Evolutionary conservation across 2,329 filamentous ascomycete species (phyloP), one percentile per base, ranked within the genome.

Genomic region (Stylonectria norvegica): DNA sequence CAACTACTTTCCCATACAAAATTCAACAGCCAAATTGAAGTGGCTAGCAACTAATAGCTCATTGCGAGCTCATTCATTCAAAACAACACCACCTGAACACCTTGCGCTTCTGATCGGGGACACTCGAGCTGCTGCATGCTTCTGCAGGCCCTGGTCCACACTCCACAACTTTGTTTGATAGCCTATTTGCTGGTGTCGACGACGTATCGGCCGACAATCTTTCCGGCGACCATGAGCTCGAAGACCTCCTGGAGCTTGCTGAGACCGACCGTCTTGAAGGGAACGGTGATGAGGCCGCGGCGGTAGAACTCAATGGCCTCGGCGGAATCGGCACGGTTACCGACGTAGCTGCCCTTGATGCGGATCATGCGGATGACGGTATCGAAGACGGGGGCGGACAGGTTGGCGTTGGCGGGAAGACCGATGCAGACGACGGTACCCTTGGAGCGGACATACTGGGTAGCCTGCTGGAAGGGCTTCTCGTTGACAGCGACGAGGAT

Each of bases 391-490:
- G 89, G 86, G 2, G 90, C 89, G 55, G 78, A 79, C 50, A 96
- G 76, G 66, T 75, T 86, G 2, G 90, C 89, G 49, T 83, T 76
- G 25, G 86, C 84, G 5, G 91, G 91, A 18, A 96, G 74, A 59
- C 90, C 91, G 58, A 97, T 93, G 68, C 87, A 91, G 48, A 96
- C 79, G 59, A 96, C 86, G 27, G 80, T 78, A 44, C 91, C 91
- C 45, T 82, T 81, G 40, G 88, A 78, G 45, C 91, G 86, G 48
- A 95, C 84, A 68, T 96, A 95, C 67, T 79, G 83, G 34, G 87
- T 82, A 29, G 91, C 91, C 72, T 96, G 90, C 71, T 95, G 89
- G 82, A 96, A 96, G 38, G 91, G 91, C 73, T 85, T 88, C 77
- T 96, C 90, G 56, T 75, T 79, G 37, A 88, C 89, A 47, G 91